phyloP scores from a whole-genome alignment of 163 green algal species.

The Dunaliella salina region DNA sequence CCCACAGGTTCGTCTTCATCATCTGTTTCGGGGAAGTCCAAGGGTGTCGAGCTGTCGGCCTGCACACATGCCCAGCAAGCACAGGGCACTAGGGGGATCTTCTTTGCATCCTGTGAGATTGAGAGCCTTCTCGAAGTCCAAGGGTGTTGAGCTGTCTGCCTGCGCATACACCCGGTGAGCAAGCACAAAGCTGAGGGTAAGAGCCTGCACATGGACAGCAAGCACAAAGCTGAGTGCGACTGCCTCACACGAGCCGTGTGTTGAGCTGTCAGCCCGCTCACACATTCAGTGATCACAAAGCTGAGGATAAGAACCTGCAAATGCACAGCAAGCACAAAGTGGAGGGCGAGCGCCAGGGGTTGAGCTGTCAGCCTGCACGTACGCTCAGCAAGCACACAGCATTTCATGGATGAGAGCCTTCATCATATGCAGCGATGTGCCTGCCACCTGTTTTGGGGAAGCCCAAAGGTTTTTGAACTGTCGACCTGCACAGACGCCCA shows the following conservation, averaged over 20 bases:
- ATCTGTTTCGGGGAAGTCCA: constrained; percentile 27
- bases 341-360: no score
- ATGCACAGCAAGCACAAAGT: not conserved
- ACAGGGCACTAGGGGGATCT: not conserved
- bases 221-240: not conserved
- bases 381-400: not conserved
- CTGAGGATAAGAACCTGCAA: not conserved
- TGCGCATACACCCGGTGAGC: not conserved
- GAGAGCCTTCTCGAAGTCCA: not conserved
- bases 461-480: constrained; percentile 6
- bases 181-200: not conserved
- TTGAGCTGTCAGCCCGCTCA: not conserved
- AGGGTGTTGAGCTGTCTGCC: not conserved
- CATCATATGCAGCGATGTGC: no score
- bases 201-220: not conserved
- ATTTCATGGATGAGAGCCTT: no score
- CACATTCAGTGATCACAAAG: not conserved
- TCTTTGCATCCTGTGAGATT: not conserved
- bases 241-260: not conserved
- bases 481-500: not conserved
- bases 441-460: constrained; percentile 23
- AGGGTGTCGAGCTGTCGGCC: constrained; percentile 2
- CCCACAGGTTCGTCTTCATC: constrained; percentile 20
- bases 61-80: not conserved
- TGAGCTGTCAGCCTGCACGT: not conserved